Evolutionary conservation across 2,329 filamentous ascomycete genomes (phyloP), one percentile per base, ranked within the genome.

Genomic region (Bisporella sp.): DNA sequence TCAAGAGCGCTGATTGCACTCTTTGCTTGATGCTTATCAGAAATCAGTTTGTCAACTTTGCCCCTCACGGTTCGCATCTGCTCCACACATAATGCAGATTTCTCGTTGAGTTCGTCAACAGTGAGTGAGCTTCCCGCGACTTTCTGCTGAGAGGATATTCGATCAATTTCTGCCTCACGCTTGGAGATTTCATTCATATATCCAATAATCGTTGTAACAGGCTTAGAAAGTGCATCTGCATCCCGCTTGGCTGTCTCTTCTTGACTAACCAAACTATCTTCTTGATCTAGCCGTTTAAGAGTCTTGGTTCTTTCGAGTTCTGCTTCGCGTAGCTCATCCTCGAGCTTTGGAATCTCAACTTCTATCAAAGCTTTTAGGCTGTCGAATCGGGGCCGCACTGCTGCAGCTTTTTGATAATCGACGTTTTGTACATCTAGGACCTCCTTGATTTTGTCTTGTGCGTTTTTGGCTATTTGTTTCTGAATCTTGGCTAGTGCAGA

Each of bases 91-190:
- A 72, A 69, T 45, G 81, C 81, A 54, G 90, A 80, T 45, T 90
- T 80, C 48, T 87, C 83, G 59, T 93, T 87, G 48, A 97, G 90
- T 57, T 93, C 87, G 48, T 95, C 87, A 5, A 89, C 77, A 31
- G 87, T 87, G 54, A 88, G 81, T 11, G 80, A 78, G 7, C 76
- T 67, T 9, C 79, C 78, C 30, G 77, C 74, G 11, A 84, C 79
- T 61, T 85, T 82, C 63, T 96, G 87, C 58, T 90, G 89, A 6
- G 82, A 82, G 51, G 81, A 75, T 46, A 96, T 78, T 48, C 87
- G 82, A 50, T 85, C 75, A 46, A 96, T 85, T 65, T 96, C 86
- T 39, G 71, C 70, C 60, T 87, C 80, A 5, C 88, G 82, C 37
- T 84, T 82, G 44, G 74, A 73, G 53, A 92, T 86, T 42, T 96